Conservation (phyloP, 2,329 filamentous ascomycete species). For the Microcyclosporella mali region DNA sequence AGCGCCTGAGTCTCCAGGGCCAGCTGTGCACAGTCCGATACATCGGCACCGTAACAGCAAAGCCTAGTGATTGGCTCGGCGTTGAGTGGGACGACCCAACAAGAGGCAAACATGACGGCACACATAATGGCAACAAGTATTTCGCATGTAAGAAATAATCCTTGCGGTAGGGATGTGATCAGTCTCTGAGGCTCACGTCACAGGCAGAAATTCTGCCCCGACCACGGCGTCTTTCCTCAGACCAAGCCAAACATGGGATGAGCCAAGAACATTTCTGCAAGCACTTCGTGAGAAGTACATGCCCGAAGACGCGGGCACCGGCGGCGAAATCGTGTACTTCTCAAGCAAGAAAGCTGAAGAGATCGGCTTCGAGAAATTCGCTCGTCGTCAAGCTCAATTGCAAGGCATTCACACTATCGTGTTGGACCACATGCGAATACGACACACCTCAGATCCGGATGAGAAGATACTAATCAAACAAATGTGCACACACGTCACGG, state of each 20-base stretch:
- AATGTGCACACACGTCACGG: slow-evolving; percentile 54
- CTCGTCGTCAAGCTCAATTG: slow-evolving; percentile 68
- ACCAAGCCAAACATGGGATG: slow-evolving; percentile 64
- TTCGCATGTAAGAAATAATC: slow-evolving; percentile 62
- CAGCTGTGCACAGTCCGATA: slow-evolving; percentile 80
- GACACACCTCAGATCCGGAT: slow-evolving; percentile 11
- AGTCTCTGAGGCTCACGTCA: slow-evolving; percentile 23
- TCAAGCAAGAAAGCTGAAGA: slow-evolving; percentile 82
- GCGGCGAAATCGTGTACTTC: slow-evolving; percentile 58
- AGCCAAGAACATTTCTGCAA: slow-evolving; percentile 65
- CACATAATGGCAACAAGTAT: slow-evolving; percentile 70
- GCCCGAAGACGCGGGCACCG: slow-evolving; percentile 32
- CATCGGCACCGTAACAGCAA: slow-evolving; percentile 68
- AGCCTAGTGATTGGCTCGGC: slow-evolving; percentile 76
- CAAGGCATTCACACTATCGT: slow-evolving; percentile 74
- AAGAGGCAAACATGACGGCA: slow-evolving; percentile 85
- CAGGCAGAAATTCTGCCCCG: slow-evolving; percentile 57
- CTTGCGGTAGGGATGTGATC: slow-evolving; percentile 4
- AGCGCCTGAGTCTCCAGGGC: slow-evolving; percentile 73
- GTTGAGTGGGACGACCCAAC: slow-evolving; percentile 91
- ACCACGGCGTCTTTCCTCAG: slow-evolving; percentile 84
- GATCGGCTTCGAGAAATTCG: slow-evolving; percentile 91
- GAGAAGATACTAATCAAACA: slow-evolving; percentile 45
- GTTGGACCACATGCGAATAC: slow-evolving; percentile 68
- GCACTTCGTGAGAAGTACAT: slow-evolving; percentile 82